These are phyloP conservation scores for Scedosporium minutisporum DNA, from an alignment of 2,329 filamentous ascomycete species.

Conservation along the genomic window DNA sequence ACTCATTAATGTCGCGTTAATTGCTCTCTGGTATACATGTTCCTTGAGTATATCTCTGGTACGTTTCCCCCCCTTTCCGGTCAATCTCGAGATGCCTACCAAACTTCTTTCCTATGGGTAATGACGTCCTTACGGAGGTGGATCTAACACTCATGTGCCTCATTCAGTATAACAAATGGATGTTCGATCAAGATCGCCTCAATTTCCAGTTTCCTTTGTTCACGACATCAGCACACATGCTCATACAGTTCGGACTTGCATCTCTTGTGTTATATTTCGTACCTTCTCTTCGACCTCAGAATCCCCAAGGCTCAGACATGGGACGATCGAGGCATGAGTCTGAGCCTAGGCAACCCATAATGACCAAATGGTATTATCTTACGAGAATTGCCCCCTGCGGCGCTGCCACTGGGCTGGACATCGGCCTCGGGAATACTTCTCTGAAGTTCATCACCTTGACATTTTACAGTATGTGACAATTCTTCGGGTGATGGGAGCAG, in stretches of 20 bases:
- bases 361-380: slow-evolving; percentile 86
- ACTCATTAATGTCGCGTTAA: slow-evolving; percentile 68
- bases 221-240: slow-evolving; percentile 90
- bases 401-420: slow-evolving; percentile 85
- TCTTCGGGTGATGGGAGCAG: no score
- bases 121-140: neutral
- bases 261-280: slow-evolving; percentile 70
- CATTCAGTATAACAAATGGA: slow-evolving; percentile 97
- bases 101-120: neutral
- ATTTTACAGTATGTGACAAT: slow-evolving; percentile 67
- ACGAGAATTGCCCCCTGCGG: slow-evolving; percentile 89
- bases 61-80: slow-evolving; percentile 27
- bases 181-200: slow-evolving; percentile 79
- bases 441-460: slow-evolving; percentile 93
- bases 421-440: slow-evolving; percentile 91
- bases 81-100: neutral
- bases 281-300: slow-evolving; percentile 67
- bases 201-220: slow-evolving; percentile 94
- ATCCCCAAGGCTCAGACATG: slow-evolving; percentile 34
- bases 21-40: slow-evolving; percentile 81
- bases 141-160: neutral
- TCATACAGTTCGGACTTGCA: slow-evolving; percentile 80
- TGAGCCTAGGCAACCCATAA: slow-evolving; percentile 49
- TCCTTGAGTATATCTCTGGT: slow-evolving; percentile 88
- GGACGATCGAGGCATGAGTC: slow-evolving; percentile 41